Evolutionary conservation across 208 protist species (phyloP).

Genomic region (Crithidia sp.): DNA sequence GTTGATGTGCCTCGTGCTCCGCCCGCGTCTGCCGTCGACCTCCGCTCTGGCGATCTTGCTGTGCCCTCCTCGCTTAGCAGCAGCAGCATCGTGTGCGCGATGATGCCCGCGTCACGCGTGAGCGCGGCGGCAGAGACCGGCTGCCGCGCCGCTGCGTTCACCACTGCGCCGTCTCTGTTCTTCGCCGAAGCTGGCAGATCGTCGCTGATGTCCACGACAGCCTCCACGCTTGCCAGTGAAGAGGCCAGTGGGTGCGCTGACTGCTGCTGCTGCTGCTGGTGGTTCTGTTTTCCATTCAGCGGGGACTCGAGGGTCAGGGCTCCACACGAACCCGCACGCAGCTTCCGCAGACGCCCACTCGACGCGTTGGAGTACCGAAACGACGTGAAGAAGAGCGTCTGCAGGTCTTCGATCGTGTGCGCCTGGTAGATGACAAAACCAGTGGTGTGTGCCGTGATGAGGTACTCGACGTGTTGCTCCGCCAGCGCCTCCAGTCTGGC

Average conservation of each 20-base stretch:
- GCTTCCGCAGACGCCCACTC: conserved; percentile 5
- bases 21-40: neutral
- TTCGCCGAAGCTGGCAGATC: neutral
- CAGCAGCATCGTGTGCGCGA: conserved; percentile 24
- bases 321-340: neutral
- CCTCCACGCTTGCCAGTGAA: neutral
- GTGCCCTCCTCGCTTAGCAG: neutral
- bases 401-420: conserved; percentile 17
- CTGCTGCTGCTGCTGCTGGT: neutral
- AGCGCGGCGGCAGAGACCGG: conserved; percentile 13
- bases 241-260: neutral
- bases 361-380: conserved; percentile 15
- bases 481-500: conserved; percentile 26
- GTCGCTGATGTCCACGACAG: neutral
- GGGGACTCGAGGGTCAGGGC: neutral
- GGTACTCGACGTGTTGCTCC: conserved; percentile 40
- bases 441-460: conserved; percentile 6
- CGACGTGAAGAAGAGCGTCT: conserved; percentile 25
- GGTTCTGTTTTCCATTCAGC: neutral
- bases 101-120: conserved; percentile 24
- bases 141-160: neutral
- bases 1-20: neutral
- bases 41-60: neutral
- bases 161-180: neutral
- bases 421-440: conserved; percentile 35